Base-by-base conservation (phyloP, 2,329 filamentous ascomycete species). In the Penicillium frequentans region DNA sequence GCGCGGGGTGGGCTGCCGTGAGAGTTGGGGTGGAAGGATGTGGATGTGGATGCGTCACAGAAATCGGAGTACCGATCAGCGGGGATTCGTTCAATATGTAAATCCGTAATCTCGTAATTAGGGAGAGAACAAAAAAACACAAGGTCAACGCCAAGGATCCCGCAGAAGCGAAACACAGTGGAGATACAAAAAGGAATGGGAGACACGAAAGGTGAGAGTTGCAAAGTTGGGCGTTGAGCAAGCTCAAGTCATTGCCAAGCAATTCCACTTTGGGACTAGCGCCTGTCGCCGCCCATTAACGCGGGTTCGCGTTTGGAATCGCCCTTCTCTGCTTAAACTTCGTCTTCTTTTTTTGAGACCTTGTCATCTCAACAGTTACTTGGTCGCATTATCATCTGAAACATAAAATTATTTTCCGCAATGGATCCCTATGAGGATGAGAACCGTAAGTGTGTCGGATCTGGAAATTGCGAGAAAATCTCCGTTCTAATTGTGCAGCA, bases 391-490 rank as follows among this genome's bases (percentile, higher is more conserved):
- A 14, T n/a, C 24, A 31, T 45, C 5, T 14, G 29, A 10, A 21
- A 23, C 43, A 31, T 23, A 51, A 23, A 23, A 54, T 35, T 50
- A 19, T 53, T 46, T 45, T 16, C 46, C 31, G 47, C 52, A n/a
- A 75, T 75, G 72, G 72, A 75, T 42, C 60, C 66, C 49, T 74
- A 73, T 47, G 73, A 76, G 26, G 72, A 75, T 45, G 68, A 71
- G 67, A 60, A 60, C 57, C 52, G 60, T 61, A 55, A 57, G 57
- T 57, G 26, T 19, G 19, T 19, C n/a, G 13, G 33, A 31, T 31
- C 29, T 33, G 21, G 44, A 55, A 44, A 16, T 52, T 51, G 37
- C 19, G 26, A n/a, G 42, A 42, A 57, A 62, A 60, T 66, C 52
- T 57, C 55, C 35, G 61, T 68, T 65, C 73, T 54, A 55, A 56